Evolutionary conservation across 257 asterid species (phyloP).

Genomic region (Solanum lycopersicoides): DNA sequence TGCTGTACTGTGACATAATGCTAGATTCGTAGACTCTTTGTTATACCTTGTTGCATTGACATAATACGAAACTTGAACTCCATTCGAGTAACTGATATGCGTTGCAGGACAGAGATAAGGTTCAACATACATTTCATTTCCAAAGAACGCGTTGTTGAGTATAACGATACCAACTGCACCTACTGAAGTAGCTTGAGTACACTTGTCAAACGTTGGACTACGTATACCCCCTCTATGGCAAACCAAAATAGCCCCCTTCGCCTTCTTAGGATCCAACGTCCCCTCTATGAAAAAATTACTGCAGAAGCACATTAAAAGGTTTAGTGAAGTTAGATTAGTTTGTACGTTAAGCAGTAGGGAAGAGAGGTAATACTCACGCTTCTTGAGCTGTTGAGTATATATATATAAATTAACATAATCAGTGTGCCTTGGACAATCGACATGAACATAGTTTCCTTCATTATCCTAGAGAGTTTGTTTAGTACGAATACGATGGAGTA

Average conservation of each 20-base stretch:
- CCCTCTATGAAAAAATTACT: no score
- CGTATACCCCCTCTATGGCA: background rate
- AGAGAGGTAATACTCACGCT: no score
- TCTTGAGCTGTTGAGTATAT: no score
- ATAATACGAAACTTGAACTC: conserved; percentile 46
- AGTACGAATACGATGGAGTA: conserved; percentile 67
- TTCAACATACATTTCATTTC: conserved; percentile 73
- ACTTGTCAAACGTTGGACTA: conserved; percentile 69
- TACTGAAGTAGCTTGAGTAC: conserved; percentile 58
- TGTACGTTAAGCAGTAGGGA: no score
- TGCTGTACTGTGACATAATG: background rate
- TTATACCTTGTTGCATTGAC: conserved; percentile 44
- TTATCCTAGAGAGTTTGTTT: conserved; percentile 79
- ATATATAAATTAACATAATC: no score
- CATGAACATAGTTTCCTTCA: conserved; percentile 38
- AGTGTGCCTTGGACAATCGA: no score
- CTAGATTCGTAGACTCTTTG: no score
- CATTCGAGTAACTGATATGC: conserved; percentile 63
- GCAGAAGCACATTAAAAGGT: no score
- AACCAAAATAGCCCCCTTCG: no score
- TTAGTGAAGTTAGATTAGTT: no score
- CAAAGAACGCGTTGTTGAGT: conserved; percentile 52
- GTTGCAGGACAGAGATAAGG: conserved; percentile 85
- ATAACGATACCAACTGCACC: conserved; percentile 92
- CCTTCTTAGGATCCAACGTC: no score